A percentile compares a stretch with the other conserved stretches of the same genome.
Evolutionary conservation across 176 grass and related monocot species (phyloP).

Genomic region (Aegilops tauschii): DNA sequence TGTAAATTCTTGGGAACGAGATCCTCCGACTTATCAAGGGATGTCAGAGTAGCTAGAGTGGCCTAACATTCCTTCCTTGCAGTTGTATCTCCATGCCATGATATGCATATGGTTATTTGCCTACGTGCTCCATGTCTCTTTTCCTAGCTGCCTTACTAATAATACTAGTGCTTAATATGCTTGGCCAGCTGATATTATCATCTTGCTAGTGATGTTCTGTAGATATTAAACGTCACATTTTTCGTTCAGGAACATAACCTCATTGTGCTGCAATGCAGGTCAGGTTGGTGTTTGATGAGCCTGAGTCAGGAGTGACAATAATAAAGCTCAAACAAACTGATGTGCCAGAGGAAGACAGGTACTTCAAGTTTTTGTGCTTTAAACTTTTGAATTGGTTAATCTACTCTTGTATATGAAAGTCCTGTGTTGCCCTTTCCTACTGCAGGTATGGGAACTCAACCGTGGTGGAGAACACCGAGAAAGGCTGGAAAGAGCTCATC

Average conservation of each 20-base stretch:
- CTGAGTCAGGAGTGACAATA: conserved; percentile 76
- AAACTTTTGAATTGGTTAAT: neutral
- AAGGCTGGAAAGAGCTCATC: conserved; percentile 91
- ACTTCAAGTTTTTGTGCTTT: neutral
- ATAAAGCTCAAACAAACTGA: conserved; percentile 90
- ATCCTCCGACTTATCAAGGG: no score
- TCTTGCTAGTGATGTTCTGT: neutral
- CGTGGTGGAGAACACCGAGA: conserved; percentile 94
- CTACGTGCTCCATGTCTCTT: neutral
- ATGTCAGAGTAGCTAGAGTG: no score
- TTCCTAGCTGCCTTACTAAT: neutral
- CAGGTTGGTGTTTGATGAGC: conserved; percentile 77
- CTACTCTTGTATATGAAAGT: neutral
- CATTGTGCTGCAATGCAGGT: conserved; percentile 53
- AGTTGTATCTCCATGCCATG: neutral
- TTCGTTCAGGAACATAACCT: neutral
- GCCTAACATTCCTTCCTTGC: no score
- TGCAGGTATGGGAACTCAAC: conserved; percentile 87
- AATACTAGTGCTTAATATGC: neutral
- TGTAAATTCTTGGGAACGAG: neutral
- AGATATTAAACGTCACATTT: neutral
- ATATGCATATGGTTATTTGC: neutral
- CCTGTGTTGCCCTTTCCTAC: neutral
- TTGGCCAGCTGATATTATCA: neutral
- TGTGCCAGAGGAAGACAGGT: conserved; percentile 97